A percentile compares a stretch with the other conserved stretches of the same genome.
phyloP scores from a whole-genome alignment of 208 protist species.

The Crithidia fasciculata region DNA sequence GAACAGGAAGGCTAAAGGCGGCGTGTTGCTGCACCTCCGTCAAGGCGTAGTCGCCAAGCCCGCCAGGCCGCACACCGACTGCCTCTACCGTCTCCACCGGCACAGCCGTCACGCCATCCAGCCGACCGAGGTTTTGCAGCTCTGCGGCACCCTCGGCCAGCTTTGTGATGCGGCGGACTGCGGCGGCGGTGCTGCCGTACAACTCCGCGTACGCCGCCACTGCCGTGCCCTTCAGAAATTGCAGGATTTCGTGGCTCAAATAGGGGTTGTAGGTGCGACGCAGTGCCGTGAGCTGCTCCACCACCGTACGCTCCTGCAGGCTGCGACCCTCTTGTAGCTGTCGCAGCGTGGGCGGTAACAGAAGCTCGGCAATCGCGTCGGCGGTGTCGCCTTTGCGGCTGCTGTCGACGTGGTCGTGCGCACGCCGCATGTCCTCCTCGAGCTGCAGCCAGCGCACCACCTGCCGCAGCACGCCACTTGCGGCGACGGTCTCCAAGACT shows the following conservation, averaged over 20 bases:
- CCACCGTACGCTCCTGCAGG: constrained; percentile 42
- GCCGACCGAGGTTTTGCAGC: constrained; percentile 21
- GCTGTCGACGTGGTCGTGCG: constrained; percentile 33
- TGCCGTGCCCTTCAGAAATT: constrained; percentile 72
- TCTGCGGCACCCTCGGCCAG: constrained; percentile 20
- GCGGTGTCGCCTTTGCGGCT: constrained; percentile 16
- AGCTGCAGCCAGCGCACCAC: constrained; percentile 39
- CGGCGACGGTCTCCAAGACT: constrained; percentile 30
- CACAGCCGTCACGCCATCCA: constrained; percentile 34
- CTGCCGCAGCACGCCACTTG: constrained; percentile 29
- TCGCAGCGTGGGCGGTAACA: constrained; percentile 42
- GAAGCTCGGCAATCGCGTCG: constrained; percentile 28
- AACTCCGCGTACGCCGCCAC: constrained; percentile 77
- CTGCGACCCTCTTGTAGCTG: constrained; percentile 49
- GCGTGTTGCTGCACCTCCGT: constrained; percentile 63
- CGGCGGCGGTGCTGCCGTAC: constrained; percentile 53
- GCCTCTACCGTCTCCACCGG: constrained; percentile 44
- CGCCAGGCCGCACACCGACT: constrained; percentile 26
- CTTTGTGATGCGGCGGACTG: constrained; percentile 30
- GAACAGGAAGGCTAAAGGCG: constrained; percentile 70
- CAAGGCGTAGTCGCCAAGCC: constrained; percentile 41
- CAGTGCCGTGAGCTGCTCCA: constrained; percentile 65
- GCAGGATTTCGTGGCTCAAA: constrained; percentile 61
- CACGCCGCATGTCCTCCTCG: constrained; percentile 34
- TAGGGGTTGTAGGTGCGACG: constrained; percentile 76